These are phyloP conservation scores for Cryphonectria naterciae DNA, from an alignment of 2,329 filamentous ascomycete species.

Conservation along the genomic window DNA sequence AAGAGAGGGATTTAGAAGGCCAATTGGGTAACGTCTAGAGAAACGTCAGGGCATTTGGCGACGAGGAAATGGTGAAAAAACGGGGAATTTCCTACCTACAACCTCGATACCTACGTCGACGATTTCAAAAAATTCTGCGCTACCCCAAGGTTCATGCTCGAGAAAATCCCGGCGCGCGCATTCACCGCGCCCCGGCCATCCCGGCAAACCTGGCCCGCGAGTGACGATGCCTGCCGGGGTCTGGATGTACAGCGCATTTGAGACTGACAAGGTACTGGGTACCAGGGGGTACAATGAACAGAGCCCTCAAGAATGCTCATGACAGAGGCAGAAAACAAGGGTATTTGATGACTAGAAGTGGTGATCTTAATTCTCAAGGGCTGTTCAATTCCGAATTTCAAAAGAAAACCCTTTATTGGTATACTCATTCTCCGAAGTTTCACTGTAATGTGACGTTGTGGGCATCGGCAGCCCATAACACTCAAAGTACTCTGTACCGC, in stretches of 20 bases:
- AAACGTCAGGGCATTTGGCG: conserved; percentile 21
- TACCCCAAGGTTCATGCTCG: conserved; percentile 12
- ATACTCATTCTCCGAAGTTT: background rate
- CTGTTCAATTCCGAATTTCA: background rate
- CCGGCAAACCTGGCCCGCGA: conserved; percentile 19
- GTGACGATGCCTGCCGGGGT: conserved; percentile 1
- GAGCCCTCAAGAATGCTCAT: background rate
- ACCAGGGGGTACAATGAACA: background rate
- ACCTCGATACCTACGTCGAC: conserved; percentile 26
- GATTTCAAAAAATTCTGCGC: conserved; percentile 31
- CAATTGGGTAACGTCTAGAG: conserved; percentile 19
- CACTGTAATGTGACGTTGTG: background rate
- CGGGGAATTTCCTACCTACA: conserved; percentile 17
- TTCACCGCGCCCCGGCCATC: conserved; percentile 16
- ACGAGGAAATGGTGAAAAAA: conserved; percentile 17
- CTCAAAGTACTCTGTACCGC: background rate
- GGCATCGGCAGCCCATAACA: background rate
- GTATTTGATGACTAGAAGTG: background rate
- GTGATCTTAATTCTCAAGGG: background rate
- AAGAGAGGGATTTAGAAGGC: conserved; percentile 12
- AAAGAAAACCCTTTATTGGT: background rate
- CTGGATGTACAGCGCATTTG: background rate
- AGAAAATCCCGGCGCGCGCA: conserved; percentile 14
- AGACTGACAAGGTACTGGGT: background rate
- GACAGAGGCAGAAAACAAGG: background rate